Base-by-base conservation (phyloP, 2,329 filamentous ascomycete species). In the Alternaria conjuncta region DNA sequence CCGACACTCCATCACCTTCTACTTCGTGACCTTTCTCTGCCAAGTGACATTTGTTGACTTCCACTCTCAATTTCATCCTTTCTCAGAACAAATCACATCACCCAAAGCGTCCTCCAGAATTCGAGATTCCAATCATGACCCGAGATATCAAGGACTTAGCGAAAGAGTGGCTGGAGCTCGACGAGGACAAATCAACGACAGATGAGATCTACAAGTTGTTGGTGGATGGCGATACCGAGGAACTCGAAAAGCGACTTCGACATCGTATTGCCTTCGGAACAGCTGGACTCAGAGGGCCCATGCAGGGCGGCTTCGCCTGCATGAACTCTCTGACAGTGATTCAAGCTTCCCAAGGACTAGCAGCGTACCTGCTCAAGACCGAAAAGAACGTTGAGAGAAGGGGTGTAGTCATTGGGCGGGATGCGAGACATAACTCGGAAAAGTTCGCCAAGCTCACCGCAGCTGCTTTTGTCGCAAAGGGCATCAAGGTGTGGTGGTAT, bases 301-400 rank as follows among this genome's bases (percentile, higher is more conserved):
- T 90, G 88, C 85, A 88, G 69, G 88, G 88, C 47, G 88, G 88
- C 6, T 90, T 89, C 74, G 84, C 88, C 3, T 86, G 84, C 68
- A 86, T 88, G 82, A 88, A 88, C 75, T 83, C 82, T 15, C 76
- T 88, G 58, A 88, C 86, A 0, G 84, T 88, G 63, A 87, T 88
- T 60, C 86, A 90, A 78, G 87, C 88, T 44, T 89, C 88, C 0
- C 88, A 90, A 75, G 88, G 88, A n/a, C 80, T 90, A 28, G 88
- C 88, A 47, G 85, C 85, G 65, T 89, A 89, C 71, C 79, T 90
- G 25, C 77, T 86, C 50, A 73, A 83, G 20, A 81, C 83, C 28
- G 77, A 83, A 56, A 67, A 80, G 8, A 77, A 82, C 18, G 75
- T 81, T 50, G 79, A 81, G 47, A 75, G 78, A 12, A 79, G 82